A percentile compares a stretch with the other conserved stretches of the same genome.
phyloP scores from a whole-genome alignment of 2,329 filamentous ascomycete species.

The Penicillium sp. region DNA sequence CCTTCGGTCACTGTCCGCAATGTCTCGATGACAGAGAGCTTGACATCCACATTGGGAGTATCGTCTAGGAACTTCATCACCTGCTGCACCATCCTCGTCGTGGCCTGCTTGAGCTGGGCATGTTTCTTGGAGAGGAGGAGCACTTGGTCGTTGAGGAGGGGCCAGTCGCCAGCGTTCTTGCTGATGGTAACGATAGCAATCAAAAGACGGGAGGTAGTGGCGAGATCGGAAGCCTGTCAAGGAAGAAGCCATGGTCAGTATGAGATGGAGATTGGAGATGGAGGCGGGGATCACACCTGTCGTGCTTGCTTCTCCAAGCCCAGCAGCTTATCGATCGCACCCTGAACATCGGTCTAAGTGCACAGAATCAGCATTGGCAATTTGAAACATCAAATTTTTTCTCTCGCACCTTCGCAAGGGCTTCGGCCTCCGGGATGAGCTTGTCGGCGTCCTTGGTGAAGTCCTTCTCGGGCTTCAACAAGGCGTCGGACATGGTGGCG shows the following conservation, averaged over 20 bases:
- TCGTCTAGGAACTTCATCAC: slow-evolving; percentile 91
- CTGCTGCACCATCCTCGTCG: slow-evolving; percentile 97
- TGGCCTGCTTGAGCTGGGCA: slow-evolving; percentile 98
- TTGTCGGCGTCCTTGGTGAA: slow-evolving; percentile 95
- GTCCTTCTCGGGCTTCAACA: slow-evolving; percentile 96
- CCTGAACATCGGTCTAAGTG: slow-evolving; percentile 68
- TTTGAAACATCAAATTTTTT: not conserved
- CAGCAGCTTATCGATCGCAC: slow-evolving; percentile 90
- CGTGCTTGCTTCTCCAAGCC: slow-evolving; percentile 94
- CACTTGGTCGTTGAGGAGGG: slow-evolving; percentile 93
- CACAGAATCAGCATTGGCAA: slow-evolving; percentile 24
- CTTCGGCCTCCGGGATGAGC: slow-evolving; percentile 86
- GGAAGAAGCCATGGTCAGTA: slow-evolving; percentile 15
- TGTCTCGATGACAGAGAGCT: slow-evolving; percentile 92
- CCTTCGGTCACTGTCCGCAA: slow-evolving; percentile 95
- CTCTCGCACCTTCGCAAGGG: slow-evolving; percentile 76
- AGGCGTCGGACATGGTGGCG: slow-evolving; percentile 76
- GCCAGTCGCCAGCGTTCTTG: slow-evolving; percentile 92
- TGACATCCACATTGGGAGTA: slow-evolving; percentile 82
- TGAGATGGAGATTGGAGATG: slow-evolving; percentile 1
- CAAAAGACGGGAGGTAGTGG: slow-evolving; percentile 88
- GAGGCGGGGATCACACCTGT: slow-evolving; percentile 65
- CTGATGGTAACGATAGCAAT: slow-evolving; percentile 90
- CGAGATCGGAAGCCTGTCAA: slow-evolving; percentile 84
- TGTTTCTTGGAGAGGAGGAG: slow-evolving; percentile 98